A percentile compares a stretch with the other conserved stretches of the same genome.
These are phyloP conservation scores for Calonectria montana DNA, from an alignment of 2,329 filamentous ascomycete genomes.

Conservation along the genomic window DNA sequence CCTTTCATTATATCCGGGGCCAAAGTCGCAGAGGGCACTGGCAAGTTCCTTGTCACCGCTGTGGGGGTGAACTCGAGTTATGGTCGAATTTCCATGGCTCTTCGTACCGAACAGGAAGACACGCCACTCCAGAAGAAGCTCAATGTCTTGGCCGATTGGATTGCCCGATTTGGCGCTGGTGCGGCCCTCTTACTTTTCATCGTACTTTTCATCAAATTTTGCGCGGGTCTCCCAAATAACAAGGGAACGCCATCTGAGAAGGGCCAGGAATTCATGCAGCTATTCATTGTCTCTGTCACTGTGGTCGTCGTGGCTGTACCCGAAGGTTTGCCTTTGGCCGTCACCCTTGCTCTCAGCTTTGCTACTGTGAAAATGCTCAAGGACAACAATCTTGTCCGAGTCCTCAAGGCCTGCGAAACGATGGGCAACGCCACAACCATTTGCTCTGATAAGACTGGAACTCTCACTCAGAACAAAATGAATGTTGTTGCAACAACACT, in stretches of 20 bases:
- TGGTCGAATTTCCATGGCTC: conserved; percentile 67
- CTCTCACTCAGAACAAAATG: conserved; percentile 73
- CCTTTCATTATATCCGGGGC: conserved; percentile 72
- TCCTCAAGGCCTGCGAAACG: conserved; percentile 76
- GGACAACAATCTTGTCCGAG: conserved; percentile 76
- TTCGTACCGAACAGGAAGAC: conserved; percentile 61
- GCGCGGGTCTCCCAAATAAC: conserved; percentile 69
- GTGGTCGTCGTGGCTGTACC: conserved; percentile 76
- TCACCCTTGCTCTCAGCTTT: conserved; percentile 75
- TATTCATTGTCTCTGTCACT: conserved; percentile 74
- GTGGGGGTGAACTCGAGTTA: conserved; percentile 67
- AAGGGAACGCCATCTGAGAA: conserved; percentile 64
- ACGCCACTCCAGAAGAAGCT: conserved; percentile 69
- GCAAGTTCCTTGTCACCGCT: conserved; percentile 65
- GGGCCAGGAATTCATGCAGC: conserved; percentile 67
- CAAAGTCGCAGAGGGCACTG: conserved; percentile 65
- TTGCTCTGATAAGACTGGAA: conserved; percentile 72
- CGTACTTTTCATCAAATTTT: conserved; percentile 82
- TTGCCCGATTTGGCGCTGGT: conserved; percentile 64
- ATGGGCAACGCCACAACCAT: conserved; percentile 81
- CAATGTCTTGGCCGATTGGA: conserved; percentile 46
- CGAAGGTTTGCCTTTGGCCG: conserved; percentile 74
- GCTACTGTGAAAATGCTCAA: conserved; percentile 77
- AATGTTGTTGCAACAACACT: conserved; percentile 78
- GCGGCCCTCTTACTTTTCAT: conserved; percentile 80